Evolutionary conservation across 2,329 filamentous ascomycete genomes (phyloP).

Genomic region (Coniella lustricola): DNA sequence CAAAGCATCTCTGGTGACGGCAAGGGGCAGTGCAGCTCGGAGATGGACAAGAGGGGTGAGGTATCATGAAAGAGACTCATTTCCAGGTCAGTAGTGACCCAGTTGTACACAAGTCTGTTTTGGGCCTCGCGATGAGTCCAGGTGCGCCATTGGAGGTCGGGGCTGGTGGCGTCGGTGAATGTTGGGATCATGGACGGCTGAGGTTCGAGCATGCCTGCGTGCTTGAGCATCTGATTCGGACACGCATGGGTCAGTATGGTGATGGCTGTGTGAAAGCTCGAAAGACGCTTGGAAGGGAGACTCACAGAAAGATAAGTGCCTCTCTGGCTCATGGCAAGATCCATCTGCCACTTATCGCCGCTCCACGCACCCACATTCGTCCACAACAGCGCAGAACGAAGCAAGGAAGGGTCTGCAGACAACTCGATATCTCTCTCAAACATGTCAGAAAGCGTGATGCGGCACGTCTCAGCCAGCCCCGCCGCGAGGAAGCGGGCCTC

Average conservation of each 20-base stretch:
- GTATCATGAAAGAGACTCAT: constrained; percentile 60
- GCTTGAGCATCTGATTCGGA: constrained; percentile 64
- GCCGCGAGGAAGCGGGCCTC: constrained; percentile 60
- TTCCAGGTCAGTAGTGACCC: constrained; percentile 69
- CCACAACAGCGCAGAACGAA: constrained; percentile 61
- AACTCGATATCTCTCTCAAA: constrained; percentile 66
- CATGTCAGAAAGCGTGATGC: constrained; percentile 64
- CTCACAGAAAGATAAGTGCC: constrained; percentile 61
- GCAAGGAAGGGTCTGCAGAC: constrained; percentile 55
- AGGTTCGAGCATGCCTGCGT: constrained; percentile 58
- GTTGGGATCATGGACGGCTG: constrained; percentile 38
- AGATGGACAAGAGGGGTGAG: constrained; percentile 55
- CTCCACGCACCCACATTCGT: constrained; percentile 65
- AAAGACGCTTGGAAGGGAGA: not conserved
- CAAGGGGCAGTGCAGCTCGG: constrained; percentile 57
- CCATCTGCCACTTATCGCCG: constrained; percentile 72
- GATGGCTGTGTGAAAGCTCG: too few relatives aligned
- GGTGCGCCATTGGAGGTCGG: constrained; percentile 50
- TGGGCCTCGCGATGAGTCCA: constrained; percentile 60
- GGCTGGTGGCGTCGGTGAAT: constrained; percentile 35
- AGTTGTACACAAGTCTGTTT: constrained; percentile 65
- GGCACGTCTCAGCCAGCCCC: constrained; percentile 62
- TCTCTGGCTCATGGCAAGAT: constrained; percentile 66
- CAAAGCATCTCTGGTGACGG: constrained; percentile 56
- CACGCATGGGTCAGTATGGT: too few relatives aligned